These are phyloP conservation scores for Solanum okadae DNA, from an alignment of 257 asterid genomes.

Conservation along the genomic window DNA sequence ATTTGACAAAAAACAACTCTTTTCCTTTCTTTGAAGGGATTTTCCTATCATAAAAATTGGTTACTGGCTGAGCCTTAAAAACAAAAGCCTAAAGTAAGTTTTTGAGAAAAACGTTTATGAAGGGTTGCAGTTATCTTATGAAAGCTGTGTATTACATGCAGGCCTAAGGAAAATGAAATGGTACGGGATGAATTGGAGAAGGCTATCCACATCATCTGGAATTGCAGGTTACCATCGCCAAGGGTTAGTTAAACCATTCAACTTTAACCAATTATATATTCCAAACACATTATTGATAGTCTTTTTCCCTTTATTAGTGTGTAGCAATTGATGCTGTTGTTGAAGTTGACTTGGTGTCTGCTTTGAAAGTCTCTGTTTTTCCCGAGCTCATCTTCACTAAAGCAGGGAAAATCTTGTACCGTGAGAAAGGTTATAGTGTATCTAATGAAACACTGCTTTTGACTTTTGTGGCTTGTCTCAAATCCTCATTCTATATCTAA, in stretches of 20 bases:
- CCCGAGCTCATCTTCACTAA: conserved; percentile 90
- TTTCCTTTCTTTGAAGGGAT: not conserved
- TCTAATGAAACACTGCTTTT: not conserved
- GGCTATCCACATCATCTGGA: conserved; percentile 85
- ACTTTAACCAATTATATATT: not conserved
- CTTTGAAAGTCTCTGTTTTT: conserved; percentile 56
- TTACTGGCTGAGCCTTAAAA: not conserved
- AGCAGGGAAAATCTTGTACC: conserved; percentile 72
- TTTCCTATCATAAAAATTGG: not conserved
- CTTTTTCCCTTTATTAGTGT: conserved; percentile 41
- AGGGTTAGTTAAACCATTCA: conserved; percentile 42
- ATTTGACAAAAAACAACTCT: not conserved
- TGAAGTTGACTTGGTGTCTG: conserved; percentile 65
- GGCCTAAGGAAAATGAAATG: conserved; percentile 80
- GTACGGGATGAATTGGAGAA: conserved; percentile 63
- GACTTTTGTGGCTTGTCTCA: not conserved
- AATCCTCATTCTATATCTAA: not conserved
- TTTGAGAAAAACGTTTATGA: not conserved
- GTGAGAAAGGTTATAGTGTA: conserved; percentile 62
- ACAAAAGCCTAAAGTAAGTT: not conserved
- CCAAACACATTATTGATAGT: conserved; percentile 14
- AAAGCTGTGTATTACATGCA: conserved; percentile 14
- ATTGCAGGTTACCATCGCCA: conserved; percentile 89
- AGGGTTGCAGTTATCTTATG: not conserved
- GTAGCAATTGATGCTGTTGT: conserved; percentile 78